Percentiles rank a stretch among this genome's conserved stretches.
These are phyloP conservation scores for Colletotrichum sp. DNA, from an alignment of 2,329 filamentous ascomycete genomes.

Conservation along the genomic window DNA sequence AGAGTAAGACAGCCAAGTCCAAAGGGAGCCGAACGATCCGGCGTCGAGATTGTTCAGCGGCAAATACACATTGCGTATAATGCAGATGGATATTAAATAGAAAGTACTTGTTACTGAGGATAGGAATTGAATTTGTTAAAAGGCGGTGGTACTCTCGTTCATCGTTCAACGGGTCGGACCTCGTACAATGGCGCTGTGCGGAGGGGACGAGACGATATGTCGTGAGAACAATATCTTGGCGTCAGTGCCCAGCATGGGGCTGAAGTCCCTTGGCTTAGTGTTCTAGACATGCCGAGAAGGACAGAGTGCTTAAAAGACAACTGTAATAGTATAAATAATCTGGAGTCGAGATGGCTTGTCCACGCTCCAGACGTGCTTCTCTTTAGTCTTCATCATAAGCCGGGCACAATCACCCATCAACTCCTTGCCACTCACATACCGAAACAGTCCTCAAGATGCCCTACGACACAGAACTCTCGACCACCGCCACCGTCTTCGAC, in stretches of 20 bases:
- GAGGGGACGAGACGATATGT: background rate
- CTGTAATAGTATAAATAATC: background rate
- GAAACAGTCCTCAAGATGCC: background rate
- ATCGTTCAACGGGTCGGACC: background rate
- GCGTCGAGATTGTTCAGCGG: accelerated
- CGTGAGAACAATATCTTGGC: background rate
- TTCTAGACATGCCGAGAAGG: background rate
- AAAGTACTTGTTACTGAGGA: no score
- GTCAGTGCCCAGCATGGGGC: background rate
- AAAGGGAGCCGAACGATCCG: background rate
- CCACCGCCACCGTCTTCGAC: background rate
- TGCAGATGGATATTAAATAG: background rate
- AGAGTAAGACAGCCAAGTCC: background rate
- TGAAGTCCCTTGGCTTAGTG: background rate
- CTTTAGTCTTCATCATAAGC: background rate
- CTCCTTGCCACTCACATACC: background rate
- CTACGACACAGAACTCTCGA: background rate
- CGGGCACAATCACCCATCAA: background rate
- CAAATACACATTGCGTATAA: accelerated
- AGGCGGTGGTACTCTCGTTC: no score
- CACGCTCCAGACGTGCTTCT: background rate
- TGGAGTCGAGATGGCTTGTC: background rate
- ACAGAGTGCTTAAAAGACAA: background rate
- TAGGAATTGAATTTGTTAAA: no score
- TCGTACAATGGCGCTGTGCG: accelerated